A percentile compares a stretch with the other conserved stretches of the same genome.
Conservation (phyloP, 805 yeast species). For the Barnettozyma salicaria region DNA sequence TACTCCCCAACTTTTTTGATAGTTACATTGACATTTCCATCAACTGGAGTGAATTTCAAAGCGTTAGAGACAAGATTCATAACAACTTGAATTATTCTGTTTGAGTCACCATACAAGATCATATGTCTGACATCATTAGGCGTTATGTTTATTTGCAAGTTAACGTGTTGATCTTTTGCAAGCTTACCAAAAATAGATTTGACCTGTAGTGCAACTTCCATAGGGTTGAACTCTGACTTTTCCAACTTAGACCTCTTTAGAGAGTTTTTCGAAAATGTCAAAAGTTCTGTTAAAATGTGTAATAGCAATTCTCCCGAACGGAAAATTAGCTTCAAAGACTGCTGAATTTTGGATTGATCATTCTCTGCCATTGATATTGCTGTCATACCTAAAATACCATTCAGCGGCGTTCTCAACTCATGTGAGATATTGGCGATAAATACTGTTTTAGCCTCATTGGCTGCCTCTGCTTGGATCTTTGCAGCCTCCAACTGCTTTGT, state of each 20-base stretch:
- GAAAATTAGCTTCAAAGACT: constrained; percentile 74
- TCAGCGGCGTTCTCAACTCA: constrained; percentile 90
- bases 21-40: constrained; percentile 68
- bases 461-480: constrained; percentile 84
- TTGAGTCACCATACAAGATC: constrained; percentile 80
- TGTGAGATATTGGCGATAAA: constrained; percentile 90
- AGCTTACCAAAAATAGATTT: constrained; percentile 78
- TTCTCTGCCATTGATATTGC: constrained; percentile 87
- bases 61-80: constrained; percentile 92
- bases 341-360: constrained; percentile 60
- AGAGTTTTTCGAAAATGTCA: constrained; percentile 90
- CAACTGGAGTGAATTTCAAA: constrained; percentile 85
- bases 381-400: constrained; percentile 95
- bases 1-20: constrained; percentile 66
- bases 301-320: constrained; percentile 86
- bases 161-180: constrained; percentile 72
- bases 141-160: constrained; percentile 51
- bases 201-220: constrained; percentile 80
- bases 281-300: constrained; percentile 83
- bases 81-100: constrained; percentile 83
- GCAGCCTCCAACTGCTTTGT: constrained; percentile 87
- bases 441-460: constrained; percentile 94
- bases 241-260: constrained; percentile 79
- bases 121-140: constrained; percentile 59
- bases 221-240: constrained; percentile 68